Conservation (phyloP, 805 yeast species). For the Lipomyces chichibuensis region DNA sequence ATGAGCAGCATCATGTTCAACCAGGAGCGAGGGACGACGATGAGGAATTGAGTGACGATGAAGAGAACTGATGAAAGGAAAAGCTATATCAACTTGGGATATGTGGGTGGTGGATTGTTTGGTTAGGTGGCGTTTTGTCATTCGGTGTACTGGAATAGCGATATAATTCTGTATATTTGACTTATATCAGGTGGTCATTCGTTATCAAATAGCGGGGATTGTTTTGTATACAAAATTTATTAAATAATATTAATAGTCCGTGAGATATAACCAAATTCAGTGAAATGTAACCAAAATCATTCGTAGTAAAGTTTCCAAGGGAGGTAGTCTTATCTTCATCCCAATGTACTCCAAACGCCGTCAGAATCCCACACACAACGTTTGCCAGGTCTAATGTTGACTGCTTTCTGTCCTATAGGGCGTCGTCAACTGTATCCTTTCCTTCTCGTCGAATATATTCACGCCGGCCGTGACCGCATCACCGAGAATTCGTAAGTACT, state of each 20-base stretch:
- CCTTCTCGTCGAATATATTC: constrained; percentile 15
- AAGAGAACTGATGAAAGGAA: neutral
- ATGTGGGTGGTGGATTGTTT: neutral
- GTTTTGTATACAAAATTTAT: neutral
- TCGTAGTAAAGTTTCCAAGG: neutral
- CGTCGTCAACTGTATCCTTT: neutral
- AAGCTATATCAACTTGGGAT: neutral
- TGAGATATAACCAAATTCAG: neutral
- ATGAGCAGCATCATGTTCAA: constrained; percentile 15
- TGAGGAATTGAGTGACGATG: constrained; percentile 1
- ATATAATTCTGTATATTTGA: neutral
- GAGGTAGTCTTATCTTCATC: neutral
- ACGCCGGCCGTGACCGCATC: constrained; percentile 14
- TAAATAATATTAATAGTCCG: neutral
- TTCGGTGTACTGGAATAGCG: neutral
- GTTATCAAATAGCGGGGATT: neutral
- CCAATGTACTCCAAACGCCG: neutral
- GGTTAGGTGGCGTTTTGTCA: neutral
- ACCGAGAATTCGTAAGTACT: neutral
- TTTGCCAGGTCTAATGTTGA: neutral
- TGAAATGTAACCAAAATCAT: too few species aligned
- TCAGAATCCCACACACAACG: neutral
- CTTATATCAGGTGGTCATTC: neutral
- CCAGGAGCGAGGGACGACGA: neutral
- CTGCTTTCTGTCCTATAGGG: neutral